These are phyloP conservation scores for Boehmeria nivea DNA, from an alignment of 306 rosid genomes.

Conservation along the genomic window DNA sequence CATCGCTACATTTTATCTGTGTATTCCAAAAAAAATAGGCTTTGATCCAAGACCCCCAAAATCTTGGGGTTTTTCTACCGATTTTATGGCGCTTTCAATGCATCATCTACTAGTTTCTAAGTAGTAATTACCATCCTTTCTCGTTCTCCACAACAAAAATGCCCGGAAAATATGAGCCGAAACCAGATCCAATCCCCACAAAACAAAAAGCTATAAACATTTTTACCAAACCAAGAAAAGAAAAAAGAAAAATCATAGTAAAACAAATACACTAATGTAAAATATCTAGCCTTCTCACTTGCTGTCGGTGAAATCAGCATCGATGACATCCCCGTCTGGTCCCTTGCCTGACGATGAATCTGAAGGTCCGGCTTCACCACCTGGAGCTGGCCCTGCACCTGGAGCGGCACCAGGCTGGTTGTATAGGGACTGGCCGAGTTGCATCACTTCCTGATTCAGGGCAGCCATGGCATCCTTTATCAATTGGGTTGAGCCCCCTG, in stretches of 20 bases:
- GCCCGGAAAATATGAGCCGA: too few species aligned
- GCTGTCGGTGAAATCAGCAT: conserved; percentile 81
- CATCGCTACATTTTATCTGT: too few species aligned
- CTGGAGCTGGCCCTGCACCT: conserved; percentile 40
- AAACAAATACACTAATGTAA: neutral
- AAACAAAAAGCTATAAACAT: neutral
- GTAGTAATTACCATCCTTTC: too few species aligned
- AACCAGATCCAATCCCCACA: neutral
- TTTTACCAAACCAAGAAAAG: neutral
- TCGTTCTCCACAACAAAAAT: too few species aligned
- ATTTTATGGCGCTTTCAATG: too few species aligned
- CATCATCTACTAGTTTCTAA: too few species aligned
- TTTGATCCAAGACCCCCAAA: too few species aligned
- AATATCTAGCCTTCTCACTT: conserved; percentile 30
- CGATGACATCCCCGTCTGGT: conserved; percentile 78
- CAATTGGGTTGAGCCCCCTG: conserved; percentile 65
- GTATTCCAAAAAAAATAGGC: too few species aligned
- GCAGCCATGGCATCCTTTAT: conserved; percentile 87
- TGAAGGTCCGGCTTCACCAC: conserved; percentile 59
- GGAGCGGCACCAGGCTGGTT: conserved; percentile 72
- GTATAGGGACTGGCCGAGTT: conserved; percentile 81
- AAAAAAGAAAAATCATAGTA: neutral
- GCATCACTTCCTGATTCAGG: conserved; percentile 96
- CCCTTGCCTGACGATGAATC: conserved; percentile 56
- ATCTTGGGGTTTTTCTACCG: too few species aligned